phyloP scores from a whole-genome alignment of 139 green algal genomes.

The Edaphochlamys debaryana region DNA sequence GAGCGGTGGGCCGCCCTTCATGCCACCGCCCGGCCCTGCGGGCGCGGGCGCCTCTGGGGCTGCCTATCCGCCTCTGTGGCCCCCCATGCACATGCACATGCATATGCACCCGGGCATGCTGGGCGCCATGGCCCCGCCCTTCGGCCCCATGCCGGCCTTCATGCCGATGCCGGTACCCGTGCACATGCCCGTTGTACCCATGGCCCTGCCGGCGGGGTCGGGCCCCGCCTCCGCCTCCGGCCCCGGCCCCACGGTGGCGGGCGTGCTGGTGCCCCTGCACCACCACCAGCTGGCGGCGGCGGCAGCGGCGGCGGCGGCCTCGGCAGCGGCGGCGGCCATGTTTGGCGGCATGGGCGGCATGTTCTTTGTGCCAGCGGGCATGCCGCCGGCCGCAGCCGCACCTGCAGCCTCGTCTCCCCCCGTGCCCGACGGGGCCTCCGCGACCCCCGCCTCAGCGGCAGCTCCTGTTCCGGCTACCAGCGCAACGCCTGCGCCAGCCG shows the following conservation, averaged over 20 bases:
- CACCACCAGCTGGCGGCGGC: not conserved
- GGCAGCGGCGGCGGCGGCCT: not conserved
- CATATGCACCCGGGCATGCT: not conserved
- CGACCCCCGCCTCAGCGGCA: not conserved
- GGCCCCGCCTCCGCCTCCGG: not conserved
- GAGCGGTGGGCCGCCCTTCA: too few species aligned
- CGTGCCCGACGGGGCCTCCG: not conserved
- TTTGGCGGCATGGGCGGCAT: not conserved
- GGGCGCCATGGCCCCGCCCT: not conserved
- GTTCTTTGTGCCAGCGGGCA: not conserved
- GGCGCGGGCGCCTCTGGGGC: too few species aligned
- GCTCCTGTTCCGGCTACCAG: too few species aligned
- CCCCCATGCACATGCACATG: not conserved
- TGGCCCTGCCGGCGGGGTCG: not conserved
- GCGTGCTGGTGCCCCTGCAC: not conserved
- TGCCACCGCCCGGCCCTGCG: too few species aligned
- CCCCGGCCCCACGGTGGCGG: not conserved
- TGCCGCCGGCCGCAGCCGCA: too few species aligned
- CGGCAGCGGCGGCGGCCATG: not conserved
- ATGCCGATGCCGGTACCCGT: not conserved
- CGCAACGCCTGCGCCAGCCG: not conserved
- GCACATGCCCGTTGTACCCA: not conserved
- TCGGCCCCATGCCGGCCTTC: not conserved
- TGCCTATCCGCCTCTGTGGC: not conserved
- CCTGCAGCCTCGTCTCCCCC: too few species aligned